These are phyloP conservation scores for Fomitopsis pinicola DNA, from an alignment of 1,284 basidiomycete genomes.

Conservation along the genomic window DNA sequence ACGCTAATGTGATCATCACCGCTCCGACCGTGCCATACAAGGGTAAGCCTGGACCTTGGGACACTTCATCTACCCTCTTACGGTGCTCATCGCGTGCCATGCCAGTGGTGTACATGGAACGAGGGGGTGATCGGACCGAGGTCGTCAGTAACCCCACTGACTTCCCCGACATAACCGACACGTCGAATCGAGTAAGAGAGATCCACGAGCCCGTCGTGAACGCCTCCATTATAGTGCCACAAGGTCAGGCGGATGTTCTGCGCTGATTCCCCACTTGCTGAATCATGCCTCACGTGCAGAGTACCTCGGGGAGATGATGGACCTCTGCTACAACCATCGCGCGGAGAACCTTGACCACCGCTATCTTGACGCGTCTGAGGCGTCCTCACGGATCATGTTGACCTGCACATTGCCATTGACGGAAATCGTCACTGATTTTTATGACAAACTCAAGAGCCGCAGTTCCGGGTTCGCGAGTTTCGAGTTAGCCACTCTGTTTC, in stretches of 20 bases:
- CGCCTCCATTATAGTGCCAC: constrained; percentile 90
- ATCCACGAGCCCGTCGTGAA: constrained; percentile 88
- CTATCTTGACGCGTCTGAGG: constrained; percentile 63
- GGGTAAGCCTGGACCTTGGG: constrained; percentile 39
- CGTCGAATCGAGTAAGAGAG: constrained; percentile 59
- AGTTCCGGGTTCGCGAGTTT: constrained; percentile 93
- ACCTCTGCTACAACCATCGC: constrained; percentile 78
- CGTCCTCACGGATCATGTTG: constrained; percentile 67
- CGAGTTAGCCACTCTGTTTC: constrained; percentile 52
- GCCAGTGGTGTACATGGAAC: constrained; percentile 69
- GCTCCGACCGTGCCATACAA: constrained; percentile 93
- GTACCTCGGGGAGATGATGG: constrained; percentile 90
- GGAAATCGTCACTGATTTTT: constrained; percentile 93
- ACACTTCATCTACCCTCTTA: constrained; percentile 10
- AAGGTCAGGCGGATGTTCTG: constrained; percentile 47
- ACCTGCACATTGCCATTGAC: constrained; percentile 81
- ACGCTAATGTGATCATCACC: constrained; percentile 86
- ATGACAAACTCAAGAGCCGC: constrained; percentile 85
- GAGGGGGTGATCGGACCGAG: constrained; percentile 39
- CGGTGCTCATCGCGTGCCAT: neutral
- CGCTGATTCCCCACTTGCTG: neutral
- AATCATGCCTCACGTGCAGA: constrained; percentile 36
- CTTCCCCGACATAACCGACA: constrained; percentile 79
- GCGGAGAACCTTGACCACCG: constrained; percentile 77
- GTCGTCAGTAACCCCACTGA: constrained; percentile 89